Conservation (phyloP, 2,329 filamentous ascomycete genomes). For the Penicillium glabrum region DNA sequence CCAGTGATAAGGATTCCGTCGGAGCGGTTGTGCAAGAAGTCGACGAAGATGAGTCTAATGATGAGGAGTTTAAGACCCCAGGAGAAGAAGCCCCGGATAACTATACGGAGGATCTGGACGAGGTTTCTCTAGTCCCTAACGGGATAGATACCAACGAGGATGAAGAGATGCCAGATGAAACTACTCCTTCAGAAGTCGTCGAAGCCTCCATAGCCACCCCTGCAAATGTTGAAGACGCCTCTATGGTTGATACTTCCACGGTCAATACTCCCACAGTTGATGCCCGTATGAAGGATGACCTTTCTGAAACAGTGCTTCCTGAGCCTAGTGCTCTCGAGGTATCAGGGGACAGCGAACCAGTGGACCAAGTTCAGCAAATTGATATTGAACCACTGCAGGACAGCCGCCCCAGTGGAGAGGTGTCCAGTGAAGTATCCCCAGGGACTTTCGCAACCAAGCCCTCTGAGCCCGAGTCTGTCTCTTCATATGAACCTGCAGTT, state of each 20-base stretch:
- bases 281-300: neutral
- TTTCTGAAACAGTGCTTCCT: neutral
- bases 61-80: slow-evolving; percentile 24
- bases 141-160: slow-evolving; percentile 23
- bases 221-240: slow-evolving; percentile 12
- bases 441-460: slow-evolving; percentile 45
- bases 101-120: slow-evolving; percentile 32
- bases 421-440: slow-evolving; percentile 45
- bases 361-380: slow-evolving; percentile 8
- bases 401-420: slow-evolving; percentile 29
- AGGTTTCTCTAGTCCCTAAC: slow-evolving; percentile 37
- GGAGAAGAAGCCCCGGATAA: slow-evolving; percentile 25
- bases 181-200: slow-evolving; percentile 24
- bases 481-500: slow-evolving; percentile 37
- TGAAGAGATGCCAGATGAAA: slow-evolving; percentile 24
- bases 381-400: slow-evolving; percentile 22
- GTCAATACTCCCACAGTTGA: neutral
- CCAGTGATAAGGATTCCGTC: slow-evolving; percentile 35
- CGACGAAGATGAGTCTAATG: slow-evolving; percentile 13
- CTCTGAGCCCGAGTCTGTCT: slow-evolving; percentile 46
- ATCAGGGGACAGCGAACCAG: slow-evolving; percentile 11
- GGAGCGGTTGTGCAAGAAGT: slow-evolving; percentile 23
- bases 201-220: slow-evolving; percentile 18
- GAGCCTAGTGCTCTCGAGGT: neutral
- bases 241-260: slow-evolving; percentile 14